phyloP scores from a whole-genome alignment of 1,284 basidiomycete species.

The Cryptococcus sp. region DNA sequence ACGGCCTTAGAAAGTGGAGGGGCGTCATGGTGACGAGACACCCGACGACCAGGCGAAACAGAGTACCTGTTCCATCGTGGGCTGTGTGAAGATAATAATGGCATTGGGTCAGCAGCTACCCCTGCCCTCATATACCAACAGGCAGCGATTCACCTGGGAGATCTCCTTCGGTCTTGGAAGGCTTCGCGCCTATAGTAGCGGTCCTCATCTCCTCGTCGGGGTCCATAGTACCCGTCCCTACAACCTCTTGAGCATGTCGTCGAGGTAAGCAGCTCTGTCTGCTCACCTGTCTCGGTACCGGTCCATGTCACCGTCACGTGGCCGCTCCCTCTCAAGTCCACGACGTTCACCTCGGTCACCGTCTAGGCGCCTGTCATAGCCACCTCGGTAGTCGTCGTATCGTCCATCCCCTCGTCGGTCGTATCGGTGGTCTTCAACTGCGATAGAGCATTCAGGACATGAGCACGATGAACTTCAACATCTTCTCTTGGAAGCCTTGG shows the following conservation, averaged over 20 bases:
- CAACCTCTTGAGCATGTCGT: too few relatives aligned
- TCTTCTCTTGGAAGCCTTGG: constrained; percentile 4
- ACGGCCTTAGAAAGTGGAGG: constrained; percentile 3
- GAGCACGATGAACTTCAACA: neutral
- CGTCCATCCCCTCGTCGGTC: constrained; percentile 43
- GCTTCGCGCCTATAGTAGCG: too few relatives aligned
- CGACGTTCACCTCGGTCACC: neutral
- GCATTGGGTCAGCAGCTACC: too few relatives aligned
- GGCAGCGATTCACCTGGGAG: too few relatives aligned
- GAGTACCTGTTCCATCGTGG: constrained; percentile 29
- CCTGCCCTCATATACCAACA: too few relatives aligned
- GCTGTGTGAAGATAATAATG: neutral
- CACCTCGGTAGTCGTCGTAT: constrained; percentile 22
- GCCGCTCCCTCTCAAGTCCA: too few relatives aligned
- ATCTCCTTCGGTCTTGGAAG: too few relatives aligned
- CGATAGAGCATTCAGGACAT: neutral
- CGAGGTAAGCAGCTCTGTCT: neutral
- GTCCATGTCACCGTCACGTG: constrained; percentile 10
- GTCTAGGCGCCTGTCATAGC: constrained; percentile 21
- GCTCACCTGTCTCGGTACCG: constrained; percentile 38
- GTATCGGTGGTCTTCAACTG: constrained; percentile 55
- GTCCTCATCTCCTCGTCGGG: too few relatives aligned
- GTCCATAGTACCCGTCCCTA: too few relatives aligned
- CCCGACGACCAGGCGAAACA: constrained; percentile 37
- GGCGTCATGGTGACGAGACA: constrained; percentile 29